Evolutionary conservation across 352 stramenopile species (phyloP).

Genomic region (Blastocystis sp.): DNA sequence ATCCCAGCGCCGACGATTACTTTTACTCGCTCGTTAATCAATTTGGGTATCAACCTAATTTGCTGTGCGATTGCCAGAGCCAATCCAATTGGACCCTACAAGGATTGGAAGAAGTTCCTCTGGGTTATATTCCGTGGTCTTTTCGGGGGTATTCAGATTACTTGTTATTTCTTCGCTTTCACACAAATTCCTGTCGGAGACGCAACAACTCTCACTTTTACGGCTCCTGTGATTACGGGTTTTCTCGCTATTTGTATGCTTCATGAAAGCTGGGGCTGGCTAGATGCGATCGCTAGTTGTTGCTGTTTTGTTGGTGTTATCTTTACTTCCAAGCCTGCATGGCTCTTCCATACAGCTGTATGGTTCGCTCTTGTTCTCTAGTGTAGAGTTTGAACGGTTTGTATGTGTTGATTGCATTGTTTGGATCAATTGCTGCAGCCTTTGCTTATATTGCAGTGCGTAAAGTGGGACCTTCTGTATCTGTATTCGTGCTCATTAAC

Average conservation of each 20-base stretch:
- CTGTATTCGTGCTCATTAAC: constrained; percentile 55
- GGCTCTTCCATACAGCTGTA: constrained; percentile 26
- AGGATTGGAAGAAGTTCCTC: constrained; percentile 28
- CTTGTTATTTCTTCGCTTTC: constrained; percentile 61
- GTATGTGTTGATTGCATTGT: constrained; percentile 49
- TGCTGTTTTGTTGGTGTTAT: constrained; percentile 54
- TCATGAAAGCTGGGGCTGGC: constrained; percentile 55
- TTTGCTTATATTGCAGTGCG: constrained; percentile 56
- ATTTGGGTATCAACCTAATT: constrained; percentile 55
- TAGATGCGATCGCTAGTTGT: constrained; percentile 4
- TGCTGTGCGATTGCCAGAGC: constrained; percentile 28
- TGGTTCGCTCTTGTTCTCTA: not conserved
- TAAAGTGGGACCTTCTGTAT: constrained; percentile 49
- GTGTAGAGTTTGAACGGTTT: not conserved
- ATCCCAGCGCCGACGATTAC: constrained; percentile 47
- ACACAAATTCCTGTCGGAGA: constrained; percentile 41
- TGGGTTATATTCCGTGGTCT: constrained; percentile 57
- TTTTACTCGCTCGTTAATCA: constrained; percentile 48
- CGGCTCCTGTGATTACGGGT: constrained; percentile 59
- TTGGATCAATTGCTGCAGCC: constrained; percentile 45
- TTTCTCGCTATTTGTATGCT: constrained; percentile 60
- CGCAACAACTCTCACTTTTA: constrained; percentile 62
- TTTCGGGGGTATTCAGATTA: constrained; percentile 61
- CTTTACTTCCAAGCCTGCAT: constrained; percentile 20
- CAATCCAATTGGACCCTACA: constrained; percentile 55